Conservation (phyloP, 2,329 filamentous ascomycete species). For the Teratosphaeria viscida region DNA sequence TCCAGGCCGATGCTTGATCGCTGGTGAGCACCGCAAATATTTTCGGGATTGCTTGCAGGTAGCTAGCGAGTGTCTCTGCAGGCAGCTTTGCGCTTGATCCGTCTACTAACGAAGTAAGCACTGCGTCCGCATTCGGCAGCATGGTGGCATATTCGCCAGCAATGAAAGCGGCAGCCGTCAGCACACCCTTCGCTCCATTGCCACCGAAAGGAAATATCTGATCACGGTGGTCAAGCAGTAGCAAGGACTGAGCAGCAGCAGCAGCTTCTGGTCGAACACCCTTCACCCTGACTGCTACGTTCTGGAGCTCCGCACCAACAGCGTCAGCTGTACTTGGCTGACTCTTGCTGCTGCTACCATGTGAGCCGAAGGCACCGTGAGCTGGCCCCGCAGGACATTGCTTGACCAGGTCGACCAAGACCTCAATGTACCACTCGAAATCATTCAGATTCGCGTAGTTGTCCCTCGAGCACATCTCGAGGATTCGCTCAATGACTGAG, state of each 20-base stretch:
- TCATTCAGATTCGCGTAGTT: slow-evolving; percentile 79
- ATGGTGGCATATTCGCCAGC: slow-evolving; percentile 78
- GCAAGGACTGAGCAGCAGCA: slow-evolving; percentile 64
- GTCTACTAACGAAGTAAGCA: slow-evolving; percentile 65
- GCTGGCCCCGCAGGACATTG: slow-evolving; percentile 44
- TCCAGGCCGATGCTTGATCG: slow-evolving; percentile 58
- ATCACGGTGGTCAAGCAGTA: slow-evolving; percentile 54
- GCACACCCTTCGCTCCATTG: slow-evolving; percentile 48
- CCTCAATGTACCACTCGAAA: slow-evolving; percentile 96
- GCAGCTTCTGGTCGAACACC: slow-evolving; percentile 72
- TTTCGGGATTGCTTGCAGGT: slow-evolving; percentile 77
- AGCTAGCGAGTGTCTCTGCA: slow-evolving; percentile 62
- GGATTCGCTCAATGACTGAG: slow-evolving; percentile 70
- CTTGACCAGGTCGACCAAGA: slow-evolving; percentile 74
- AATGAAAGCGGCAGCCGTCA: slow-evolving; percentile 73
- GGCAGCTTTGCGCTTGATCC: slow-evolving; percentile 47
- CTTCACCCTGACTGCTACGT: slow-evolving; percentile 82
- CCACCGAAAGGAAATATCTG: slow-evolving; percentile 44
- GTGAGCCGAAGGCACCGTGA: slow-evolving; percentile 7
- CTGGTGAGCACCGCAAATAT: slow-evolving; percentile 65
- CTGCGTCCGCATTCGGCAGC: slow-evolving; percentile 58
- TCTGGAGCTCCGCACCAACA: slow-evolving; percentile 79
- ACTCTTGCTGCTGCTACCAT: slow-evolving; percentile 2
- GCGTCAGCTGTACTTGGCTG: slow-evolving; percentile 47
- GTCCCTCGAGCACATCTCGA: slow-evolving; percentile 81